phyloP scores from a whole-genome alignment of 2,329 filamentous ascomycete genomes.

The Cladosporium austrohemisphaericum region DNA sequence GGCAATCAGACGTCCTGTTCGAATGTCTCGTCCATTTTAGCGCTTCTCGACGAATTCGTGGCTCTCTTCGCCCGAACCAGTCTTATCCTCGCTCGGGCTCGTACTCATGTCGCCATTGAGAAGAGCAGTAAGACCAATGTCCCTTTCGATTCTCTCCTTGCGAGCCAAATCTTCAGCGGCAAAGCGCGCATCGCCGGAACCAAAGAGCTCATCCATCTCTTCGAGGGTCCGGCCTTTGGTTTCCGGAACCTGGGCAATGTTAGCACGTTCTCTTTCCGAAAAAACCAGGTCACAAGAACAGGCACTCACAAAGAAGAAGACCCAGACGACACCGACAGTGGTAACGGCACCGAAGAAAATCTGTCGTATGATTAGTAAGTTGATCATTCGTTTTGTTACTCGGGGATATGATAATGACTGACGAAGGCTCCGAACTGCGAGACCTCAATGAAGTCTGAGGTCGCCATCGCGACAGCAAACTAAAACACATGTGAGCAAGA shows the following conservation, averaged over 20 bases:
- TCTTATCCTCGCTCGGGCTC: background rate
- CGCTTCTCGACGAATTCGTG: constrained; percentile 9
- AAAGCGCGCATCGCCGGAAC: constrained; percentile 21
- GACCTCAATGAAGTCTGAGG: constrained; percentile 19
- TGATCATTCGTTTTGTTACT: too few species aligned
- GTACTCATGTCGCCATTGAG: constrained; percentile 1
- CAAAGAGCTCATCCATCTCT: constrained; percentile 30
- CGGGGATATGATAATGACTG: background rate
- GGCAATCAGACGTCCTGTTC: too few species aligned
- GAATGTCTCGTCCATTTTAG: background rate
- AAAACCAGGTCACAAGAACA: too few species aligned
- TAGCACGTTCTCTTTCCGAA: too few species aligned
- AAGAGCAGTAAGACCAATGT: constrained; percentile 9
- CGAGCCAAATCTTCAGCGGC: constrained; percentile 8
- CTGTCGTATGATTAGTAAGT: background rate
- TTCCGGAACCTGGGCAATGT: constrained; percentile 19
- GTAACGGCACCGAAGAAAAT: constrained; percentile 25
- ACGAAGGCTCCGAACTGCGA: constrained; percentile 23
- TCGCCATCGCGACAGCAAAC: constrained; percentile 22
- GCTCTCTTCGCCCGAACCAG: constrained; percentile 1
- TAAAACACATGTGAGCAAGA: background rate
- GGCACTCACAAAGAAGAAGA: constrained; percentile 22
- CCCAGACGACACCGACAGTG: constrained; percentile 19
- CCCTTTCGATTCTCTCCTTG: constrained; percentile 13
- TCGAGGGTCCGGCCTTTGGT: constrained; percentile 28